Evolutionary conservation across 345 rosid genomes (phyloP).

Genomic region (Brassica carinata): DNA sequence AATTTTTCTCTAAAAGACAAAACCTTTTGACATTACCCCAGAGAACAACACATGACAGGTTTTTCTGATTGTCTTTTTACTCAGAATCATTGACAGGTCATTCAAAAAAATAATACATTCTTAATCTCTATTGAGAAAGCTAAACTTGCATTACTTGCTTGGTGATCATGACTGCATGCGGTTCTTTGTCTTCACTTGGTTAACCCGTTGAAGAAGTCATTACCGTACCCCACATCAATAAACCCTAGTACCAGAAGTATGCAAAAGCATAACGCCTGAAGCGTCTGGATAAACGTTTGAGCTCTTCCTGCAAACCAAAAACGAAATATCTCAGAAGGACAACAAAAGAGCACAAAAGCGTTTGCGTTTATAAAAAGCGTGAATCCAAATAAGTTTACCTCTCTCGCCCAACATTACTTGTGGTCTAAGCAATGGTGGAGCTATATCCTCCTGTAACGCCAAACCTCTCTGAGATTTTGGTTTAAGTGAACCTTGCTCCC

Average conservation of each 20-base stretch:
- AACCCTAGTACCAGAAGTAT: constrained; percentile 66
- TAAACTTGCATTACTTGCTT: constrained; percentile 15
- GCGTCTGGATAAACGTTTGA: constrained; percentile 40
- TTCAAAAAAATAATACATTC: not conserved
- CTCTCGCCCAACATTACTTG: constrained; percentile 33
- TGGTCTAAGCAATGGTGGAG: constrained; percentile 14
- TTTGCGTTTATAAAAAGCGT: constrained; percentile 1
- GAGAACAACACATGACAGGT: constrained; percentile 1
- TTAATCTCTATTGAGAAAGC: constrained; percentile 3
- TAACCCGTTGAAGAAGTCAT: constrained; percentile 75
- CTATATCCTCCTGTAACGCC: constrained; percentile 26
- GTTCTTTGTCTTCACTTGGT: constrained; percentile 20
- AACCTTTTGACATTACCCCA: constrained; percentile 1
- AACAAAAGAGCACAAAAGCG: not conserved
- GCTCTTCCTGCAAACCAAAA: constrained; percentile 46
- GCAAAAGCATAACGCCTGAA: constrained; percentile 42
- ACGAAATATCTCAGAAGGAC: constrained; percentile 17
- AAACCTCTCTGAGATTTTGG: constrained; percentile 46
- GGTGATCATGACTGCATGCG: not conserved
- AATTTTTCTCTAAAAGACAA: not conserved
- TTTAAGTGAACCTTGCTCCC: constrained; percentile 34
- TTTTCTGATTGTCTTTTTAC: constrained; percentile 9
- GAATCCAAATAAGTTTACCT: constrained; percentile 46
- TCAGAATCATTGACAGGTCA: not conserved
- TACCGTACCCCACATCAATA: constrained; percentile 51